Evolutionary conservation across 2,329 filamentous ascomycete species (phyloP).

Genomic region (Penicillium sp.): DNA sequence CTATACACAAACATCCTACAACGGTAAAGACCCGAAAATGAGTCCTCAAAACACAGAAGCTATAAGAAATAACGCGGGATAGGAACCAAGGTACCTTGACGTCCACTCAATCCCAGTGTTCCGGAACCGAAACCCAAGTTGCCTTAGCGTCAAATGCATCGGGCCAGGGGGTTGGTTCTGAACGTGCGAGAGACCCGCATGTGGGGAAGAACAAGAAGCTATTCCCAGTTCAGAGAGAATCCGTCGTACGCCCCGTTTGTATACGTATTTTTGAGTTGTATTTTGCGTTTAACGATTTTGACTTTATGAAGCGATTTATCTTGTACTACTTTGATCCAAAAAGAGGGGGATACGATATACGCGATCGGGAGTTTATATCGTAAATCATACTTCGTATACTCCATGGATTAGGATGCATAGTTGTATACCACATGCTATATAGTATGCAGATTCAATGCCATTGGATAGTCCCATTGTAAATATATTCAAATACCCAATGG

Average conservation of each 20-base stretch:
- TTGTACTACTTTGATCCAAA: background rate
- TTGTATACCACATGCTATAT: too few species aligned
- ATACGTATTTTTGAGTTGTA: background rate
- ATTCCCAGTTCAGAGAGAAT: background rate
- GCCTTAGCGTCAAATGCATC: background rate
- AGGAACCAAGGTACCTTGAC: background rate
- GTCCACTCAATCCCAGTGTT: conserved; percentile 1
- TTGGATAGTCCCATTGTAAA: background rate
- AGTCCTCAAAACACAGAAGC: background rate
- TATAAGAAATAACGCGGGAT: background rate
- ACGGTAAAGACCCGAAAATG: too few species aligned
- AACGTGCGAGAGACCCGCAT: conserved; percentile 16
- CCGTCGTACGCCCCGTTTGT: conserved; percentile 3
- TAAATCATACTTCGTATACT: too few species aligned
- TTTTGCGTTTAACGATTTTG: background rate
- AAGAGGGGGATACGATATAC: conserved; percentile 1
- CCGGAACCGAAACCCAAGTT: conserved; percentile 15
- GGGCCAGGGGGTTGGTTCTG: conserved; percentile 14
- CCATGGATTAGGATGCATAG: too few species aligned
- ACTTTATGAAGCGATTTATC: background rate
- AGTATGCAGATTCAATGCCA: background rate
- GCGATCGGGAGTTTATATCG: background rate
- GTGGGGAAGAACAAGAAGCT: background rate
- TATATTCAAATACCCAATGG: background rate
- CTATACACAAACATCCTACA: background rate